These are phyloP conservation scores for Clavispora phyllophila DNA, from an alignment of 805 yeast genomes.

Conservation along the genomic window DNA sequence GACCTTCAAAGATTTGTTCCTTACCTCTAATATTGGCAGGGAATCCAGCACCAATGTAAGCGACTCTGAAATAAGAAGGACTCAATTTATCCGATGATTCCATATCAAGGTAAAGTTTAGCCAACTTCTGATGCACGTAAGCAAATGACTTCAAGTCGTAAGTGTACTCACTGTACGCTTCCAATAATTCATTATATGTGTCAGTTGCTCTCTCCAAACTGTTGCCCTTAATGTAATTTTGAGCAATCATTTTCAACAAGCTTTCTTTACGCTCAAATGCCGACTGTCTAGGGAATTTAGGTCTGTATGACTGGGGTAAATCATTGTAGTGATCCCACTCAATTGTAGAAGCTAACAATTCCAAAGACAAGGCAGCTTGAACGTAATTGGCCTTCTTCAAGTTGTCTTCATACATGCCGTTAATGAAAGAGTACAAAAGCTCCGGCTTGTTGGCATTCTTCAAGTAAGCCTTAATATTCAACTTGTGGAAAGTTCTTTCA, in stretches of 20 bases:
- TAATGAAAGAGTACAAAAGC: slow-evolving; percentile 71
- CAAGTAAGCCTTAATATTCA: slow-evolving; percentile 71
- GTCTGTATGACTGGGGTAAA: slow-evolving; percentile 55
- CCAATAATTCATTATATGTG: slow-evolving; percentile 69
- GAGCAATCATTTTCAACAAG: slow-evolving; percentile 64
- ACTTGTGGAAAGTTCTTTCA: slow-evolving; percentile 75
- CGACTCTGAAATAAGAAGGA: slow-evolving; percentile 74
- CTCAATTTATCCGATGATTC: slow-evolving; percentile 67
- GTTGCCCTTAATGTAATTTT: slow-evolving; percentile 62
- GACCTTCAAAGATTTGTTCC: slow-evolving; percentile 78
- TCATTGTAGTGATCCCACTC: slow-evolving; percentile 61
- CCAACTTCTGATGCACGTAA: slow-evolving; percentile 60
- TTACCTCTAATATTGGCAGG: slow-evolving; percentile 72
- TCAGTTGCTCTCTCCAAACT: slow-evolving; percentile 78
- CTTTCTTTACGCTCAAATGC: slow-evolving; percentile 78
- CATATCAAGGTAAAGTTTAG: slow-evolving; percentile 61
- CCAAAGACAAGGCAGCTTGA: slow-evolving; percentile 81
- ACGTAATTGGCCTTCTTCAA: slow-evolving; percentile 55
- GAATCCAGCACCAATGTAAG: slow-evolving; percentile 80
- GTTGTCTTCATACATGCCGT: slow-evolving; percentile 66
- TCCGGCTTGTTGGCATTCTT: slow-evolving; percentile 77
- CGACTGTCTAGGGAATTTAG: slow-evolving; percentile 74
- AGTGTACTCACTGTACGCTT: slow-evolving; percentile 65
- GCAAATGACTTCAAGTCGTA: slow-evolving; percentile 75
- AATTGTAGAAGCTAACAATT: slow-evolving; percentile 70